Evolutionary conservation across 2,329 filamentous ascomycete genomes (phyloP), one percentile per base, ranked within the genome.

Genomic region (Cladophialophora yegresii): DNA sequence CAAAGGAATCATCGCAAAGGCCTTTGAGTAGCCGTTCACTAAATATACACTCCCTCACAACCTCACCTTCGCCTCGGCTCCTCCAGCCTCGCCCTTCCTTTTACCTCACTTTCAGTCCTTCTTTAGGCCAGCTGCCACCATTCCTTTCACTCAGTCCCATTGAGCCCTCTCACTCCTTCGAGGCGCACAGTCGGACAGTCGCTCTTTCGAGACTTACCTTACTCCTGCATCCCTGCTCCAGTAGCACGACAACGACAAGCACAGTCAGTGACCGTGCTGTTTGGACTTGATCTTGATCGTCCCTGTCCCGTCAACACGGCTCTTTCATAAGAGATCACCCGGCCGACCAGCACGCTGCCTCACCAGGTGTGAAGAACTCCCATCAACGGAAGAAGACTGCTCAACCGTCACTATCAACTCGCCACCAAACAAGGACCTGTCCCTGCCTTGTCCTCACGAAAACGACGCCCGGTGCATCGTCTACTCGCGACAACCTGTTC

Each of bases 201-300:
- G 26, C 51, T 67, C 65, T 53, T 67, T 67, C 57, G 26, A 30
- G 16, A 59, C 26, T 12, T 45, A 59, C 12, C 50, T 43, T 43
- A 16, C 36, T 43, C 45, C 26, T n/a, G 28, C 47, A 9, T 33
- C 55, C 13, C 30, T 45, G 55, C 55, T 51, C 57, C 32, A 59
- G 57, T 23, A 47, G 47, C 61, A 54, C 58, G 47, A 61, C 47
- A 40, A 33, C 28, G 26, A 10, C 51, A 56, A 54, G 66, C 66
- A 68, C 64, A 62, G 66, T 68, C 66, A 55, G 66, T 63, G 66
- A 66, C 66, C 56, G 66, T 66, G 66, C 61, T 23, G 32, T 51
- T 62, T 56, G 20, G 36, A 62, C 57, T 49, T 36, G 45, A 49
- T 56, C 57, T 49, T 47, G 45, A 49, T 56, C 47, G 66, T 64